A percentile compares a stretch with the other conserved stretches of the same genome.
Conservation (phyloP, 2,329 filamentous ascomycete species). For the Aspergillus texensis region DNA sequence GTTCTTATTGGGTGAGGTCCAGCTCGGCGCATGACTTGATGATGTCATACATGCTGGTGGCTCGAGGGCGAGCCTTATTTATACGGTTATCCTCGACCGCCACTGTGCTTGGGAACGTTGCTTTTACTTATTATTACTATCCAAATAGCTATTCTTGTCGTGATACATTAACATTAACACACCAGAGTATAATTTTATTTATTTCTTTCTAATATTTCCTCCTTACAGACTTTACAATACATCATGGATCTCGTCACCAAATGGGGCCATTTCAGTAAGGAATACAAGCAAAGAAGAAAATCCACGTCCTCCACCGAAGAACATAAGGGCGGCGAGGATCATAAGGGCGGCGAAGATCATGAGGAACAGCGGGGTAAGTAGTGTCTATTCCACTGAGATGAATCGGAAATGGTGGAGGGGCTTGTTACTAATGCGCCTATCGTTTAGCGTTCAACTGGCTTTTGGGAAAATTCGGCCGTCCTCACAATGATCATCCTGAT, state of each 20-base stretch:
- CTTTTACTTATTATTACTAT: background rate
- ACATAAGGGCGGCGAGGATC: too few relatives aligned
- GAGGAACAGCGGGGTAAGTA: conserved; percentile 13
- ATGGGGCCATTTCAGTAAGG: conserved; percentile 14
- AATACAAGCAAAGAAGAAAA: too few relatives aligned
- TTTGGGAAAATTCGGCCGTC: conserved; percentile 36
- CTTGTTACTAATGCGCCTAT: background rate
- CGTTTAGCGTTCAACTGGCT: conserved; percentile 63
- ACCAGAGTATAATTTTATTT: background rate
- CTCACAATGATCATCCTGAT: conserved; percentile 20
- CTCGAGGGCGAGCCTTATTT: background rate
- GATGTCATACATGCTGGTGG: background rate
- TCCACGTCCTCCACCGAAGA: too few relatives aligned
- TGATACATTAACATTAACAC: background rate
- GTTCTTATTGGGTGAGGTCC: background rate
- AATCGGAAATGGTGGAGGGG: background rate
- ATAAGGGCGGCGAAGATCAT: background rate
- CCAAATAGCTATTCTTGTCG: background rate
- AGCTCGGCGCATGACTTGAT: background rate
- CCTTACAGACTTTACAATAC: background rate
- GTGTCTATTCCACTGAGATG: background rate
- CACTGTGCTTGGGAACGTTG: background rate
- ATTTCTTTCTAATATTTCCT: background rate
- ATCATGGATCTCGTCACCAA: conserved; percentile 21
- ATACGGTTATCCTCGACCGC: background rate